A percentile compares a stretch with the other conserved stretches of the same genome.
phyloP scores from a whole-genome alignment of 108 stramenopile species.

The Conticribra guillardii region DNA sequence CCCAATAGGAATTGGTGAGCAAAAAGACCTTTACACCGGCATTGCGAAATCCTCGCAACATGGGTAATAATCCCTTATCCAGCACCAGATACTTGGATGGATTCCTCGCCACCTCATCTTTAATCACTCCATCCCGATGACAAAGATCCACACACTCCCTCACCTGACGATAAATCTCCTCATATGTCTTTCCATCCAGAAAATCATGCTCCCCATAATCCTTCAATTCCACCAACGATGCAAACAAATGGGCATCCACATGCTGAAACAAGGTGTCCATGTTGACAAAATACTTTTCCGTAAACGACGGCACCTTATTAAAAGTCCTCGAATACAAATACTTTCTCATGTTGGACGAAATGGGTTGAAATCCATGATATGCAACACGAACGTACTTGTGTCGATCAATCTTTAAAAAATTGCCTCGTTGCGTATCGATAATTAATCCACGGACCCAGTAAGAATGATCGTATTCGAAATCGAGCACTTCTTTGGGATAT shows the following conservation, averaged over 20 bases:
- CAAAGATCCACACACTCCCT: conserved; percentile 94
- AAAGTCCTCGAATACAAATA: conserved; percentile 74
- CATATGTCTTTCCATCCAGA: conserved; percentile 89
- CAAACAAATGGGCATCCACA: conserved; percentile 86
- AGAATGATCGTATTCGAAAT: conserved; percentile 87
- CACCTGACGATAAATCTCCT: conserved; percentile 86
- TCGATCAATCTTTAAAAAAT: conserved; percentile 94
- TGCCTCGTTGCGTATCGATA: conserved; percentile 94
- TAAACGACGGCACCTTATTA: conserved; percentile 87
- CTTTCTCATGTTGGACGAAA: conserved; percentile 76
- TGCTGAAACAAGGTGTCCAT: conserved; percentile 95
- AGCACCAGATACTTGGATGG: conserved; percentile 88
- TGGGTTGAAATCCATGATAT: conserved; percentile 85
- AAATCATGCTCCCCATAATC: conserved; percentile 79
- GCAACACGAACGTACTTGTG: conserved; percentile 96
- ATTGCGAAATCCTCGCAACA: conserved; percentile 76
- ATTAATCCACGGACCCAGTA: conserved; percentile 89
- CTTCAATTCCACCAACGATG: conserved; percentile 87
- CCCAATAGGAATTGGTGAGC: conserved; percentile 95
- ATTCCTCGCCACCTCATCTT: conserved; percentile 89
- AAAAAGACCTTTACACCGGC: conserved; percentile 91
- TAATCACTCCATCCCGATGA: conserved; percentile 97
- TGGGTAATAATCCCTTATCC: conserved; percentile 88
- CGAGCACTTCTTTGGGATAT: conserved; percentile 84
- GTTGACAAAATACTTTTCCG: conserved; percentile 88